Conservation (phyloP, 2,329 filamentous ascomycete genomes). For the Aspergillus unguis region DNA sequence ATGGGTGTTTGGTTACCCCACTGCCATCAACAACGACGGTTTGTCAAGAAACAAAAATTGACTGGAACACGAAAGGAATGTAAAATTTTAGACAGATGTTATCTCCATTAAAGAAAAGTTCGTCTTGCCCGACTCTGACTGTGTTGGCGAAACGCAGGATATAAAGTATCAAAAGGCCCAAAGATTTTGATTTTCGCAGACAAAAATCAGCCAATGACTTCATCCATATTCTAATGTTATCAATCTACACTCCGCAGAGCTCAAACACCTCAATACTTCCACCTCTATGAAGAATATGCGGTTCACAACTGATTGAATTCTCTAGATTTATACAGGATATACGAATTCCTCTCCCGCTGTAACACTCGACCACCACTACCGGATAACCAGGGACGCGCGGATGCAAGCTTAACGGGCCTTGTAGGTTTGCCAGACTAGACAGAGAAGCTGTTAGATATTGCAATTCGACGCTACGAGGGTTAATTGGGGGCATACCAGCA, state of each 20-base stretch:
- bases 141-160: too few relatives aligned
- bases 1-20: constrained; percentile 33
- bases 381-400: constrained; percentile 17
- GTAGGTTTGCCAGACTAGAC: constrained; percentile 63
- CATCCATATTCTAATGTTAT: constrained; percentile 36
- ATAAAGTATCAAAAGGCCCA: constrained; percentile 28
- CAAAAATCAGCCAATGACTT: constrained; percentile 42
- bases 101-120: constrained; percentile 1
- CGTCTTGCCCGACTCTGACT: neutral
- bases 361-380: constrained; percentile 20
- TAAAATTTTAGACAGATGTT: constrained; percentile 2
- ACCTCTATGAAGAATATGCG: neutral
- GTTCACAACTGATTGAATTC: constrained; percentile 30
- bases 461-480: neutral
- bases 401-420: constrained; percentile 51
- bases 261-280: too few relatives aligned
- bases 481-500: constrained; percentile 53
- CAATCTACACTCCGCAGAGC: constrained; percentile 13
- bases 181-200: constrained; percentile 39
- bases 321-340: constrained; percentile 42
- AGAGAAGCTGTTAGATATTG: constrained; percentile 21
- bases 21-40: constrained; percentile 29
- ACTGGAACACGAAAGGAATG: constrained; percentile 1
- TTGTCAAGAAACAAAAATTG: constrained; percentile 6
- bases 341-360: constrained; percentile 22